Conservation (phyloP, 768 basidiomycete genomes). For the Trametes meyenii region DNA sequence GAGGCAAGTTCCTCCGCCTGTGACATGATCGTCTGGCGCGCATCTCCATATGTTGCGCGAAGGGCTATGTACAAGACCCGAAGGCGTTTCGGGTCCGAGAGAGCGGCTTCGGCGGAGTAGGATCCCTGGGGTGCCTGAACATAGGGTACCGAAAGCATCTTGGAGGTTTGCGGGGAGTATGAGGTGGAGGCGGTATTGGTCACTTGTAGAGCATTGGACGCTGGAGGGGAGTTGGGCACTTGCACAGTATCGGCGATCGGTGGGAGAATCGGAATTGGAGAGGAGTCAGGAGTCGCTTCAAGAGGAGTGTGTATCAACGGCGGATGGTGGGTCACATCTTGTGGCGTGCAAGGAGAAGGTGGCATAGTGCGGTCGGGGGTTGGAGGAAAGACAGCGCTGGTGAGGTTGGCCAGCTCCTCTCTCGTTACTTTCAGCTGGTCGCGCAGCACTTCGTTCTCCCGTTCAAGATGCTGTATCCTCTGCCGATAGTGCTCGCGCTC, state of each 20-base stretch:
- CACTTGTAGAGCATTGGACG: too few relatives aligned
- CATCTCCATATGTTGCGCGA: slow-evolving; percentile 28
- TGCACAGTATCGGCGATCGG: too few relatives aligned
- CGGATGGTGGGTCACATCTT: background rate
- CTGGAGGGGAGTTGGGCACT: too few relatives aligned
- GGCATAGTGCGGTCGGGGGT: slow-evolving; percentile 18
- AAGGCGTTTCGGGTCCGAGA: slow-evolving; percentile 23
- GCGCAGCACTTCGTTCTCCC: slow-evolving; percentile 31
- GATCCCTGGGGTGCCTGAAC: background rate
- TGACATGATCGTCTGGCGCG: slow-evolving; percentile 30
- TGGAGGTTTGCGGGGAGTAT: too few relatives aligned
- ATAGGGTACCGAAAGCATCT: too few relatives aligned
- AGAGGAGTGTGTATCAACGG: background rate
- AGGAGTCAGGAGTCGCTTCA: background rate
- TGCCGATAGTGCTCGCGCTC: slow-evolving; percentile 26
- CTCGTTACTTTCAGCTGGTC: slow-evolving; percentile 25
- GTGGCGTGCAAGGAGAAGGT: slow-evolving; percentile 4
- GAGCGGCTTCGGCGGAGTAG: slow-evolving; percentile 20
- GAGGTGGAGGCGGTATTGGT: too few relatives aligned
- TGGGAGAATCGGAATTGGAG: background rate
- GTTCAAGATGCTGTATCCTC: slow-evolving; percentile 28
- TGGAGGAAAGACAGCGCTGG: slow-evolving; percentile 20
- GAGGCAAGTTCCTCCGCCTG: slow-evolving; percentile 37
- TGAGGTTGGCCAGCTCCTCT: slow-evolving; percentile 23
- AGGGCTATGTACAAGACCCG: slow-evolving; percentile 31